Conservation (phyloP, 140 eudicot species). For the Bidens hawaiensis region DNA sequence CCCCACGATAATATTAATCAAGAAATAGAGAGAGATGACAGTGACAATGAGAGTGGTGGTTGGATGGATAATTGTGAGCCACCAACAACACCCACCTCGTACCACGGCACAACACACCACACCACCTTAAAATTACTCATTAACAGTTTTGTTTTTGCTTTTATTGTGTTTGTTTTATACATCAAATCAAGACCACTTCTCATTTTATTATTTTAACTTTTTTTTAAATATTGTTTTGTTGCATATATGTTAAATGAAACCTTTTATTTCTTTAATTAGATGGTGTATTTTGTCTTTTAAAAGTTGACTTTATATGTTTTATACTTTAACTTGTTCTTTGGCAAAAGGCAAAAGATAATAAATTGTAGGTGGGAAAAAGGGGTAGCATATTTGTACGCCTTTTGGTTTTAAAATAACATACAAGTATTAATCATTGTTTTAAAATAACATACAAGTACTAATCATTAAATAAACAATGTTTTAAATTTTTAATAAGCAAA, state of each 20-base stretch:
- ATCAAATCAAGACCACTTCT: background rate
- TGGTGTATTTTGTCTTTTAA: background rate
- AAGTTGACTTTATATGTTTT: too few species aligned
- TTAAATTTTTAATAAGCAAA: too few species aligned
- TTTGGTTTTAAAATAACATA: background rate
- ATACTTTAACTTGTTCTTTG: background rate
- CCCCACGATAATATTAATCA: background rate
- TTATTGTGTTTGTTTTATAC: background rate
- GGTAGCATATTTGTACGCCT: background rate
- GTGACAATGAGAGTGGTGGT: background rate
- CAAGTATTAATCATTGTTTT: too few species aligned
- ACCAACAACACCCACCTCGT: conserved; percentile 18
- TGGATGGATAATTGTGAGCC: conserved; percentile 23
- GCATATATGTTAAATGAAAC: background rate
- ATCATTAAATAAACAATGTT: too few species aligned
- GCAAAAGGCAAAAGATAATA: background rate
- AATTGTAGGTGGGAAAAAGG: conserved; percentile 7
- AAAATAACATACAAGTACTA: too few species aligned
- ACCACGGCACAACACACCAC: conserved; percentile 11
- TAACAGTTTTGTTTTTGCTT: background rate
- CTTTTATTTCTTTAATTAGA: background rate
- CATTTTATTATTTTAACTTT: background rate
- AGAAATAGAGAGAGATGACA: conserved; percentile 4
- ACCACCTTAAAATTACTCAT: background rate
- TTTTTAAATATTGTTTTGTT: background rate